Evolutionary conservation across 768 basidiomycete species (phyloP), one percentile per base, ranked within the genome.

Genomic region (Boletus patriciae): DNA sequence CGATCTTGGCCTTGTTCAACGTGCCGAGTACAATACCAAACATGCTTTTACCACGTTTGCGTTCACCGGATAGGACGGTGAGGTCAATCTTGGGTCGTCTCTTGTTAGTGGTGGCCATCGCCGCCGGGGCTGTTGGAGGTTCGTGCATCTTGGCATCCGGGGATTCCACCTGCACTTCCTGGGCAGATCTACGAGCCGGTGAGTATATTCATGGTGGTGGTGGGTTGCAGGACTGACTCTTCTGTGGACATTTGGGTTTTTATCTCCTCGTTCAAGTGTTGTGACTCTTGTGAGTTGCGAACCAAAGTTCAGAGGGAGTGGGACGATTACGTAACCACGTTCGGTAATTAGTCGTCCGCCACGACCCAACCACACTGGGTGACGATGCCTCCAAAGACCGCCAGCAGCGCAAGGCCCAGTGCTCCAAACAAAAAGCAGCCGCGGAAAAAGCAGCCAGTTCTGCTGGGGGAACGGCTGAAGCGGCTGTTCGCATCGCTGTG

Each of bases 11-110:
- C 78, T 89, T 90, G 76, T 87, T 90, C 59, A 93, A 81, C 62
- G 90, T 93, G 50, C 89, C 89, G 55, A 93, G 73, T 61, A 92
- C 77, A 62, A 92, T 78, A 59, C 90, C 91, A 76, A 93, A 90
- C 87, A 92, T 90, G 76, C 82, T 84, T 83, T 89, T 90, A 70
- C 90, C 90, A 66, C 89, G 87, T 75, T 88, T 91, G 66, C 87
- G 83, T 71, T 88, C 87, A 65, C 85, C 79, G 58, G 75, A 58
- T 43, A 62, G 70, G 46, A 78, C 74, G 57, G 75, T 76, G 63
- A 92, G 77, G 71, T 91, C 88, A 60, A 92, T 78, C 66, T 86
- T 83, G 58, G 90, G 90, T 56, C 90, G 84, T 73, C 81, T 88
- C 76, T 81, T 84, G 68, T 73, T 79, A 43, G 70, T 70, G 33